phyloP scores from a whole-genome alignment of 2,329 filamentous ascomycete species.

The Byssoonygena ceratinophila region DNA sequence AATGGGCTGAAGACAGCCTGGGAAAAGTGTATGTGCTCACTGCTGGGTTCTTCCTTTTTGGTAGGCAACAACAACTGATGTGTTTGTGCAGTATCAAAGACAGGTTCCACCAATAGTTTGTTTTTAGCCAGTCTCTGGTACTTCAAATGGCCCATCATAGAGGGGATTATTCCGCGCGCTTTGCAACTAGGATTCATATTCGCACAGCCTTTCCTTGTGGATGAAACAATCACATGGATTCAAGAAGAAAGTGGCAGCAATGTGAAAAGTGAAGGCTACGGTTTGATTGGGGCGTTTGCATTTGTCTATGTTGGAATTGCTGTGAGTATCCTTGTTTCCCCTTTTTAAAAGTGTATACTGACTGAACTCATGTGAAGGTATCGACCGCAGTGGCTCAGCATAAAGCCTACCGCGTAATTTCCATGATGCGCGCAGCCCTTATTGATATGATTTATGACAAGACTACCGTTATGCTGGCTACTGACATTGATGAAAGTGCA shows the following conservation, averaged over 20 bases:
- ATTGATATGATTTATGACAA: background rate
- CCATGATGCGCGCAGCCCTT: background rate
- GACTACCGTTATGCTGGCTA: background rate
- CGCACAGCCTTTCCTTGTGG: background rate
- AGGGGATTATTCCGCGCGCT: too few species aligned
- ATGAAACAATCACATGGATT: background rate
- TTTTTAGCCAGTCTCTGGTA: too few species aligned
- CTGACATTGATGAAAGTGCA: slow-evolving; percentile 1
- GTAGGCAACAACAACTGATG: too few species aligned
- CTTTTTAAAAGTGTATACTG: too few species aligned
- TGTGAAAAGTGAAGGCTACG: background rate
- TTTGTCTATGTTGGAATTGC: slow-evolving; percentile 7
- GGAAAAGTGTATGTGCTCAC: too few species aligned
- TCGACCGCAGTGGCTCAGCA: background rate
- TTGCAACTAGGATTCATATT: too few species aligned
- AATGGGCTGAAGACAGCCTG: too few species aligned
- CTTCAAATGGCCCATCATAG: too few species aligned
- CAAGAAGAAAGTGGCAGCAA: background rate
- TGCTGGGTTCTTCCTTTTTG: too few species aligned
- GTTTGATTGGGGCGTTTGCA: background rate
- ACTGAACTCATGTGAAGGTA: background rate
- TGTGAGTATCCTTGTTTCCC: background rate
- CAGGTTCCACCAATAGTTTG: too few species aligned
- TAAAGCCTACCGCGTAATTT: background rate
- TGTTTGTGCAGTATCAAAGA: too few species aligned